Conservation (phyloP, 2,329 filamentous ascomycete genomes). For the Pseudogymnoascus sp. region DNA sequence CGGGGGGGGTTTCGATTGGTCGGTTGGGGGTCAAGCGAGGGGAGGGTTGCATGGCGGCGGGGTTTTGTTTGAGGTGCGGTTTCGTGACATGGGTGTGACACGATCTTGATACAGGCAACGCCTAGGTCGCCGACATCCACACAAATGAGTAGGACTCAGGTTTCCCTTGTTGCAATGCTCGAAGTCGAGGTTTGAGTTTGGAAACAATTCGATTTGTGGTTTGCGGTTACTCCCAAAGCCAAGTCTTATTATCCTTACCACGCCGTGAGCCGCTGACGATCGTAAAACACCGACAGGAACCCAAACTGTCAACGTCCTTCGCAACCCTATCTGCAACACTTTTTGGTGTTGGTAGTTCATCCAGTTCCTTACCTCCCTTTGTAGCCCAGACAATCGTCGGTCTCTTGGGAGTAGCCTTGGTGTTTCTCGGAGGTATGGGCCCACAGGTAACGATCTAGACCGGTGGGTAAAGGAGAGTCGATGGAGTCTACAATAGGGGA, state of each 20-base stretch:
- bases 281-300: neutral
- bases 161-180: neutral
- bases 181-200: neutral
- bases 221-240: neutral
- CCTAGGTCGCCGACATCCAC: neutral
- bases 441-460: too few relatives aligned
- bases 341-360: neutral
- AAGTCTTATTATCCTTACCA: neutral
- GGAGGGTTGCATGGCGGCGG: neutral
- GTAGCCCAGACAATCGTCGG: too few relatives aligned
- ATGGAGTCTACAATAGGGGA: too few relatives aligned
- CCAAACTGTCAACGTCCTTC: neutral
- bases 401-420: too few relatives aligned
- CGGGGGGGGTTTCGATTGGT: neutral
- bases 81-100: conserved; percentile 10
- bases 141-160: neutral
- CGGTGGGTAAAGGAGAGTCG: too few relatives aligned
- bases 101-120: neutral
- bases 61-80: conserved; percentile 1
- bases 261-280: neutral
- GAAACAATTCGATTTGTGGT: neutral
- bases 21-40: neutral
- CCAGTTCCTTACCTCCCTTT: neutral
- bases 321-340: neutral
- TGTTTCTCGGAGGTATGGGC: too few relatives aligned